Base-by-base conservation (phyloP, 306 rosid genomes). In the Cyclanthera cordifolia region DNA sequence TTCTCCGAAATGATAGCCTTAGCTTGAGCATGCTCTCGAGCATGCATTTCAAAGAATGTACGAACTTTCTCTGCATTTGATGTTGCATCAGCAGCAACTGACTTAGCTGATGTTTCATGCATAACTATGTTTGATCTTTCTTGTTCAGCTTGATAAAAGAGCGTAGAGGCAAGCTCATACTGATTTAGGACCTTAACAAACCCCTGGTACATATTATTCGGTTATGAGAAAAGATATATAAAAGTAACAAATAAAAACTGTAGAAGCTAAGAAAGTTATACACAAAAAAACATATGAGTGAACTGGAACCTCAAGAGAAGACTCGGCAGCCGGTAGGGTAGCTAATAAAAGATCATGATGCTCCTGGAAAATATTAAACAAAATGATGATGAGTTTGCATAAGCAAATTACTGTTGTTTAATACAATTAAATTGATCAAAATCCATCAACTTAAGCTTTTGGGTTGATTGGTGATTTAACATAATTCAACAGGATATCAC, bases 331-430 rank as follows among this genome's bases (percentile, higher is more conserved):
- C 14, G 95, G 97, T 84, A 88, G 83, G 72, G 85, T 80, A 63
- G 88, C 77, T 90, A 91, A 79, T 71, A 88, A 82, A 59, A 85
- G 90, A 91, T 91, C 97, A 54, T 91, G 97, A 82, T 91, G 97
- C 76, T 91, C 97, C 97, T 91, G 80, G 28, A 81, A 79, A 55
- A 17, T 64, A 72, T 74, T 56, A 25, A 39, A 73, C 30, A 74
- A 53, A 16, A 12, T 39, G 15, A 69, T 23, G 23, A 49, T 27
- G 27, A 27, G 45, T 68, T 68, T 50, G n/a, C 27, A 50, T n/a
- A n/a, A n/a, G n/a, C n/a, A n/a, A n/a, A n/a, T n/a, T n/a, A n/a
- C n/a, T n/a, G n/a, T n/a, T n/a, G n/a, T n/a, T n/a, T n/a, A n/a
- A n/a, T n/a, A n/a, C n/a, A n/a, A n/a, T n/a, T n/a, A n/a, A n/a